These are phyloP conservation scores for Scutellaria galericulata DNA, from an alignment of 257 asterid genomes.

Conservation along the genomic window DNA sequence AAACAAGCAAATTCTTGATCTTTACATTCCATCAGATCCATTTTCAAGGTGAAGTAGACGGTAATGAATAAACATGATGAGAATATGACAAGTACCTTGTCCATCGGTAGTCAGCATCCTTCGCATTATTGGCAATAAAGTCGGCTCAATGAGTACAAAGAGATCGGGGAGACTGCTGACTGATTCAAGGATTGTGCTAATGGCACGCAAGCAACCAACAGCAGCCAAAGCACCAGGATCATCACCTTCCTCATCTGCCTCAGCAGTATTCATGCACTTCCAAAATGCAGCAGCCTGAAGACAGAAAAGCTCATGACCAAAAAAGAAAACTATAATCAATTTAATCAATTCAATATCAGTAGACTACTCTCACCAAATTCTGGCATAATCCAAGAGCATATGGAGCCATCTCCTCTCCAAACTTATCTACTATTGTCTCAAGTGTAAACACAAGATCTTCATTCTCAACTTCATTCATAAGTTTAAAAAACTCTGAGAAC, in stretches of 20 bases:
- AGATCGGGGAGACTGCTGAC: constrained; percentile 90
- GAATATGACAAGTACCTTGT: constrained; percentile 62
- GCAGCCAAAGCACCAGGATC: constrained; percentile 99
- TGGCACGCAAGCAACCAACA: constrained; percentile 99
- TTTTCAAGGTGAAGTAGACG: constrained; percentile 3
- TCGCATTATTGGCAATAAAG: constrained; percentile 90
- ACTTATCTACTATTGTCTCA: constrained; percentile 97
- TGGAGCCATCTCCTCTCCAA: constrained; percentile 99
- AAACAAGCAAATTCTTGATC: neutral
- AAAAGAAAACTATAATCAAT: constrained; percentile 4
- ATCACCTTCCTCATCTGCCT: constrained; percentile 95
- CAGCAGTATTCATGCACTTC: constrained; percentile 94
- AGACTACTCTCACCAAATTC: constrained; percentile 69
- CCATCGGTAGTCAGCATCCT: constrained; percentile 98
- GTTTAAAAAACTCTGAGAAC: constrained; percentile 86
- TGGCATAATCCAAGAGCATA: constrained; percentile 98
- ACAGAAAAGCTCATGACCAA: constrained; percentile 17
- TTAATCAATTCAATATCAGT: constrained; percentile 14
- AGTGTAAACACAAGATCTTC: constrained; percentile 99
- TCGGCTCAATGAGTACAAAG: constrained; percentile 86
- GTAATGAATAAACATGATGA: neutral
- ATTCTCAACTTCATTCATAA: constrained; percentile 97
- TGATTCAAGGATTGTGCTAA: constrained; percentile 98
- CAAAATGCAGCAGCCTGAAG: constrained; percentile 96
- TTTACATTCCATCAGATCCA: neutral